Evolutionary conservation across 805 yeast species (phyloP), one percentile per base, ranked within the genome.

Genomic region (Schwanniomyces vanrijiae): DNA sequence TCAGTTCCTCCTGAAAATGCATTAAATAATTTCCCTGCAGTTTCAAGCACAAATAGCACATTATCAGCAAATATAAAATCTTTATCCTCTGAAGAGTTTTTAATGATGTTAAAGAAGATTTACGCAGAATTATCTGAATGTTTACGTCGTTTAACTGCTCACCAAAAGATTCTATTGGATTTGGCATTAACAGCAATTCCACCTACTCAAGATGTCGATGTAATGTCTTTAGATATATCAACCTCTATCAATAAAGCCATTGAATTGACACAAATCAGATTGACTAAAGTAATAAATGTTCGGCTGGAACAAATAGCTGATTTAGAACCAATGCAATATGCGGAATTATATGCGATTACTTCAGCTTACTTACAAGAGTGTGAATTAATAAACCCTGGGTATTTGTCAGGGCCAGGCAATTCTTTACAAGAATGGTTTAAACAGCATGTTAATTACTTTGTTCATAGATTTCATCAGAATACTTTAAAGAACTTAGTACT

Each of bases 131-230:
- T 86, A 2, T 81, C 90, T 0, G 95, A 87, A 57, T 83, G 89
- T 16, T 69, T 90, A 21, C 72, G 92, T 51, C 76, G 96, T 48
- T 69, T 91, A 25, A 81, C 88, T 0, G 69, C 80, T 7, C 96
- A 90, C 48, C 96, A 90, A 60, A 90, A 90, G 62, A 56, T 88
- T 4, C 64, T 92, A 24, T 72, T 94, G 11, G 94, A 89, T 53
- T 60, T 87, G 44, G 83, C 95, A 0, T 76, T 58, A 37, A 75
- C 64, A 41, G 49, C 65, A 5, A 52, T 66, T 9, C 64, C 73
- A 0, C 50, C 63, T 7, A 46, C 63, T 7, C 50, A 55, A 6
- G 26, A 45, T 8, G 46, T 66, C 10, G 75, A 73, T 49, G 77
- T 85, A 5, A 77, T 84, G 66, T 77, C 82, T 13, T 62, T 89